Conservation (phyloP, 495 filamentous ascomycete genomes). For the Apodospora peruviana region DNA sequence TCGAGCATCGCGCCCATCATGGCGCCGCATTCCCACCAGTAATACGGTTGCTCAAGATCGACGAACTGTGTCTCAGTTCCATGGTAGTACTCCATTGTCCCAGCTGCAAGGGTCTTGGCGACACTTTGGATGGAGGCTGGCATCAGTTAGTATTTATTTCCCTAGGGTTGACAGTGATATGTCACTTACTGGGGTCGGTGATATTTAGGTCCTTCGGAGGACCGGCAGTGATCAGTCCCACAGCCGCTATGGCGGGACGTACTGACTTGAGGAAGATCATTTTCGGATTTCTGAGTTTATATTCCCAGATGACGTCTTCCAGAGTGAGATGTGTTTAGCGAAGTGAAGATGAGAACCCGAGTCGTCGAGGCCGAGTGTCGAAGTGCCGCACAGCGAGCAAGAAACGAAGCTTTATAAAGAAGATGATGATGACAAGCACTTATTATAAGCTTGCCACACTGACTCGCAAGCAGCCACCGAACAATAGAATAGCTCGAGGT, state of each 20-base stretch:
- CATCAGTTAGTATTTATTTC: conserved; percentile 8
- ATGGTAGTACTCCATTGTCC: conserved; percentile 58
- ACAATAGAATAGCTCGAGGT: no score
- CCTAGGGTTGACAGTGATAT: not conserved
- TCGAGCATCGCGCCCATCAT: conserved; percentile 71
- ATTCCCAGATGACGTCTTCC: not conserved
- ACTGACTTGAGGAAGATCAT: conserved; percentile 31
- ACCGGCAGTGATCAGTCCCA: conserved; percentile 23
- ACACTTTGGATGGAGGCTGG: conserved; percentile 46
- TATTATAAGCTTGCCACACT: not conserved
- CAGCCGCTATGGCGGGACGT: conserved; percentile 19
- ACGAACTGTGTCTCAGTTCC: conserved; percentile 57
- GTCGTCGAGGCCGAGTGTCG: not conserved
- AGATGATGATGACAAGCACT: not conserved
- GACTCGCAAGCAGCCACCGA: not conserved
- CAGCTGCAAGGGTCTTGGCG: conserved; percentile 42
- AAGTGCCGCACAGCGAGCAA: conserved; percentile 24
- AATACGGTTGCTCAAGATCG: conserved; percentile 65
- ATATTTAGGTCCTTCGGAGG: conserved; percentile 39
- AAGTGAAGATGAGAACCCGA: not conserved
- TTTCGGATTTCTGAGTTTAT: no score
- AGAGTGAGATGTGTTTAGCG: not conserved
- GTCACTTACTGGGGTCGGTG: conserved; percentile 31
- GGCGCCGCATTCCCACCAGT: conserved; percentile 77
- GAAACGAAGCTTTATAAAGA: not conserved